Evolutionary conservation across 2,329 filamentous ascomycete species (phyloP).

Genomic region (Cyanodermella asteris): DNA sequence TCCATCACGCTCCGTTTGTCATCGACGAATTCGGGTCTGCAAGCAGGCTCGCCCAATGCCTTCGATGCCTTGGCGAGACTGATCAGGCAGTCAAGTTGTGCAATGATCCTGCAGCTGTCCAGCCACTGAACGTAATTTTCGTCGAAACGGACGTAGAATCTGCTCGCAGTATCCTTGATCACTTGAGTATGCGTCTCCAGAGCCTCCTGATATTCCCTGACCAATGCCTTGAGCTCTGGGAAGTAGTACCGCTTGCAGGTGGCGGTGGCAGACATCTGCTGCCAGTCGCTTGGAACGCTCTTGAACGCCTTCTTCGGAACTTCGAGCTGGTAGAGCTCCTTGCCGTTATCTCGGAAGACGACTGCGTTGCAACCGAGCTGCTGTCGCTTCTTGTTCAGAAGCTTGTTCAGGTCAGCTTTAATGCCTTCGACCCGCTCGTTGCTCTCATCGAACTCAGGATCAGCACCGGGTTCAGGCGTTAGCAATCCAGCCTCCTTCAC

Average conservation of each 20-base stretch:
- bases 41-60: constrained; percentile 66
- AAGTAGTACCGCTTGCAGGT: constrained; percentile 90
- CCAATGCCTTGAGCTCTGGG: constrained; percentile 55
- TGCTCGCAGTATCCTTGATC: constrained; percentile 59
- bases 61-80: constrained; percentile 76
- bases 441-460: constrained; percentile 78
- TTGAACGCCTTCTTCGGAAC: constrained; percentile 69
- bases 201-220: constrained; percentile 75
- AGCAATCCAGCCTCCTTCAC: constrained; percentile 63
- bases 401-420: constrained; percentile 45
- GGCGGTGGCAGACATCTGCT: constrained; percentile 87
- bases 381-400: constrained; percentile 50
- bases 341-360: constrained; percentile 68
- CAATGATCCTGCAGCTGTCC: constrained; percentile 67
- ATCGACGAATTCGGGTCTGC: constrained; percentile 71
- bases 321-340: constrained; percentile 93
- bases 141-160: constrained; percentile 78
- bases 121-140: constrained; percentile 71
- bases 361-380: constrained; percentile 54
- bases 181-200: constrained; percentile 88
- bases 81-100: constrained; percentile 86
- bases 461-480: constrained; percentile 67
- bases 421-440: constrained; percentile 55
- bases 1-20: constrained; percentile 71
- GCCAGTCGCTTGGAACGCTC: constrained; percentile 63